phyloP scores from a whole-genome alignment of 1,139 yeast genomes.

The Blastobotrys capitulatus region DNA sequence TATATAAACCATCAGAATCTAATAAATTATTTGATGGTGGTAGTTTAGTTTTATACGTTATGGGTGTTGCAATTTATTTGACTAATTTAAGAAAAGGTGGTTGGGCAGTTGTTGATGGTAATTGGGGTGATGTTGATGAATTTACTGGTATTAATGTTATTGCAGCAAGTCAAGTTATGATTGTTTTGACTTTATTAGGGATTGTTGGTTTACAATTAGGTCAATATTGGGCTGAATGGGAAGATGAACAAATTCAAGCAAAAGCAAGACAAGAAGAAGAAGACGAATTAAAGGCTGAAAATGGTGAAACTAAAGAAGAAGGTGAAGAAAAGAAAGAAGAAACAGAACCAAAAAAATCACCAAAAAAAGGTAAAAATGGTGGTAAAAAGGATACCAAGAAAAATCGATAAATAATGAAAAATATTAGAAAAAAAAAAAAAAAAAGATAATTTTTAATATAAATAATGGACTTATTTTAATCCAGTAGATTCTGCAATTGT shows the following conservation, averaged over 20 bases:
- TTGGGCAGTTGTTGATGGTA: conserved; percentile 58
- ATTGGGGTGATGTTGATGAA: conserved; percentile 92
- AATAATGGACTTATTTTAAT: not conserved
- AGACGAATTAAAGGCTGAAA: conserved; percentile 25
- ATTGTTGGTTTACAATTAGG: conserved; percentile 82
- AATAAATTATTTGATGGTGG: conserved; percentile 88
- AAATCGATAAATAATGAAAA: conserved; percentile 8
- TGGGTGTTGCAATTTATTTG: conserved; percentile 70
- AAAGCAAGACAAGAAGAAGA: conserved; percentile 29
- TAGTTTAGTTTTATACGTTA: conserved; percentile 62
- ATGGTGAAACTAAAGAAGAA: conserved; percentile 22
- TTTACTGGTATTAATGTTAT: conserved; percentile 84
- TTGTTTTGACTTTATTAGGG: conserved; percentile 66
- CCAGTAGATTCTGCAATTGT: conserved; percentile 10
- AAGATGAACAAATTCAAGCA: conserved; percentile 42
- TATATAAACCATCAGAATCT: conserved; percentile 80
- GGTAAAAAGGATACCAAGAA: conserved; percentile 13
- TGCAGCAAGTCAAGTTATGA: conserved; percentile 82
- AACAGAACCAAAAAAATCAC: not conserved
- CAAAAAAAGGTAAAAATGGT: conserved; percentile 9
- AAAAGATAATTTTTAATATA: not conserved
- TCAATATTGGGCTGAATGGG: conserved; percentile 82
- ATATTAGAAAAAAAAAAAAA: not conserved
- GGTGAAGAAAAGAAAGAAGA: conserved; percentile 7
- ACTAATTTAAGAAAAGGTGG: conserved; percentile 84